Base-by-base conservation (phyloP, 2,329 filamentous ascomycete genomes). In the Camillea tinctor region DNA sequence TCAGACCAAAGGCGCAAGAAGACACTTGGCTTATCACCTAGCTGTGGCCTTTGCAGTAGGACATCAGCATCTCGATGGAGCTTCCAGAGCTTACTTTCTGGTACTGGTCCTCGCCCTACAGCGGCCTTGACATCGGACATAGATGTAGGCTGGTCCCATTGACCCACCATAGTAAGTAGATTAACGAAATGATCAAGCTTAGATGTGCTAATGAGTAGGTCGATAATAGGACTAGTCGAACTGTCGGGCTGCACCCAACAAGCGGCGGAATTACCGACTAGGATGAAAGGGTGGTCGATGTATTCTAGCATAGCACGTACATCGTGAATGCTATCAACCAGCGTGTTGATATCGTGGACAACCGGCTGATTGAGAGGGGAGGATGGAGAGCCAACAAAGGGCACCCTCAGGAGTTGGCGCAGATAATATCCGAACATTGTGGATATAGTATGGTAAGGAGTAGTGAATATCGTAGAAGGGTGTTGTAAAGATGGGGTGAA, bases 1-100 rank as follows among this genome's bases (percentile, higher is more conserved):
- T 54, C 52, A n/a, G 52, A 36, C 52, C 52, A 54, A 24, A 54
- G 52, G n/a, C 52, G 52, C 24, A 54, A n/a, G 24, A 36, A 21
- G 26, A 54, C n/a, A 20, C 52, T 36, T 13, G 52, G 17, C n/a
- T 20, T n/a, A 19, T 40, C 17, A n/a, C 17, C 24, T 1, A 7
- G 9, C 17, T 20, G n/a, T n/a, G 4, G 7, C 20, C 23, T 23
- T 4, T 19, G n/a, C 23, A 54, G 52, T 15, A 36, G 52, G 19
- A 54, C 23, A 9, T 54, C 52, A 15, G 52, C 52, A 21, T 36
- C 26, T n/a, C 24, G 23, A 4, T 36, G 24, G 26, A 54, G 15
- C 24, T 17, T 26, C 17, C 26, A 6, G 21, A 52, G 20, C n/a
- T n/a, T n/a, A n/a, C n/a, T n/a, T n/a, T n/a, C n/a, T n/a, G n/a